These are phyloP conservation scores for Candida adriatica DNA, from an alignment of 805 yeast species.

Conservation along the genomic window DNA sequence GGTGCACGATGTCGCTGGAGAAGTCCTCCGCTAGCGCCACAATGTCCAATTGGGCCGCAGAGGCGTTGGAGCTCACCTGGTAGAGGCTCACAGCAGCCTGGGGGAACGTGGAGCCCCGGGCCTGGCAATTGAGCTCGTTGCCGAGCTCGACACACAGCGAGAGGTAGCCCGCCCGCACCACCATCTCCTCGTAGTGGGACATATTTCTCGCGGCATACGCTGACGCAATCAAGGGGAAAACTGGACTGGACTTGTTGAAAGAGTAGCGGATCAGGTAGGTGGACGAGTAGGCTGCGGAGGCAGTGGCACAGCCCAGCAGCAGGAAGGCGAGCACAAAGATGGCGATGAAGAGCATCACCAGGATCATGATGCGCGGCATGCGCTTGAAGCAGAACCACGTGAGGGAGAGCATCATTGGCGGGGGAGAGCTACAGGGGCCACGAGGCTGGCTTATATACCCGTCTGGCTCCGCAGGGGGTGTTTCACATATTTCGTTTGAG, in stretches of 20 bases:
- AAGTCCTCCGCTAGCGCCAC: constrained; percentile 40
- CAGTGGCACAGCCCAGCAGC: constrained; percentile 46
- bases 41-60: constrained; percentile 34
- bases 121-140: constrained; percentile 30
- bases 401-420: constrained; percentile 5
- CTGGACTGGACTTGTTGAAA: constrained; percentile 40
- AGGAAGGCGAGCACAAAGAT: constrained; percentile 47
- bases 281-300: constrained; percentile 35
- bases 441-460: not conserved
- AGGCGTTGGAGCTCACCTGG: constrained; percentile 26
- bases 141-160: constrained; percentile 44
- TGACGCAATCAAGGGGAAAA: constrained; percentile 33
- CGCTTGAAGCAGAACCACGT: constrained; percentile 27
- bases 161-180: constrained; percentile 47
- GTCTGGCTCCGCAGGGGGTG: not conserved
- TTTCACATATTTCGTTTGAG: constrained; percentile 1
- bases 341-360: constrained; percentile 38
- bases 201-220: constrained; percentile 29
- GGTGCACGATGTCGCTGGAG: constrained; percentile 41
- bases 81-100: constrained; percentile 30
- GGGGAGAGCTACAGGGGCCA: no score
- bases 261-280: constrained; percentile 42
- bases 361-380: constrained; percentile 35
- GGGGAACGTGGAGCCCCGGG: constrained; percentile 23
- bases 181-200: constrained; percentile 32